Conservation (phyloP, 2,329 filamentous ascomycete species). For the Ambrosiella xylebori region DNA sequence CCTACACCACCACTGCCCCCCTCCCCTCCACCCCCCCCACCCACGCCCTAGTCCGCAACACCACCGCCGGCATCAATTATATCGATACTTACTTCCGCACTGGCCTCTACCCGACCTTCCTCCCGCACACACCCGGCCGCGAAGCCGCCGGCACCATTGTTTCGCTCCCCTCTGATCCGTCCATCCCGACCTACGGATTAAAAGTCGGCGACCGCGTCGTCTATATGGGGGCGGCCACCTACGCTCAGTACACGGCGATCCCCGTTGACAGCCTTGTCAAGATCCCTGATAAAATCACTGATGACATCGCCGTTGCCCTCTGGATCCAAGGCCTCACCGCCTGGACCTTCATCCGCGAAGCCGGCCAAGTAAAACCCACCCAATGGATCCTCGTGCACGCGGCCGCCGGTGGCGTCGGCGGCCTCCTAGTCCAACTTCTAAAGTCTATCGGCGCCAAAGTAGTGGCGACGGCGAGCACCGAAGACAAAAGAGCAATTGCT, state of each 20-base stretch:
- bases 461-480: conserved; percentile 62
- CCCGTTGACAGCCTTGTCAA: conserved; percentile 37
- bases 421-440: conserved; percentile 60
- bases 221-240: conserved; percentile 40
- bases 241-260: conserved; percentile 39
- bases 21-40: conserved; percentile 35
- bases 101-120: conserved; percentile 49
- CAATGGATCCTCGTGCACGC: conserved; percentile 77
- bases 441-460: conserved; percentile 54
- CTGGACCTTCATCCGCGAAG: conserved; percentile 60
- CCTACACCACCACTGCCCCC: conserved; percentile 33
- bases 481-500: conserved; percentile 56
- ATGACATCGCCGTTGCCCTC: conserved; percentile 47
- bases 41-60: conserved; percentile 44
- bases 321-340: conserved; percentile 75
- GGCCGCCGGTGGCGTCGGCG: conserved; percentile 66
- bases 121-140: conserved; percentile 62
- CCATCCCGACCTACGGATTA: conserved; percentile 19
- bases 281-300: conserved; percentile 44
- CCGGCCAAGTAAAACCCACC: conserved; percentile 54
- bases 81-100: conserved; percentile 60
- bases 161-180: conserved; percentile 33
- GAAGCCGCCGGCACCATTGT: conserved; percentile 61
- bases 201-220: conserved; percentile 48
- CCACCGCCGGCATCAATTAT: conserved; percentile 50